phyloP scores from a whole-genome alignment of 495 filamentous ascomycete genomes.

The Penicillium ochrochloron region DNA sequence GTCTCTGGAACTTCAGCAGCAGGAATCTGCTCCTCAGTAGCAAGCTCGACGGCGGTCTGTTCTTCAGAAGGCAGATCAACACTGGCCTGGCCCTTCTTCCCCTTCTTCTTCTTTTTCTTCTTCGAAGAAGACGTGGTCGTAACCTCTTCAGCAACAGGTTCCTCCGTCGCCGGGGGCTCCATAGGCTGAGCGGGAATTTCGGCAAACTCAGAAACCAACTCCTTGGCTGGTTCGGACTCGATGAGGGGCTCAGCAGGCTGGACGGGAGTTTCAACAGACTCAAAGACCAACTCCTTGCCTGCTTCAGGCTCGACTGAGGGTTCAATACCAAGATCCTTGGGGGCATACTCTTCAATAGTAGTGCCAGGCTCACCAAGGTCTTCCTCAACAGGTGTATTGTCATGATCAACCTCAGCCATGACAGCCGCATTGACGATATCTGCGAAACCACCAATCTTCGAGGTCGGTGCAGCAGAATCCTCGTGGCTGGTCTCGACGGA shows the following conservation, averaged over 20 bases:
- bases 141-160: slow-evolving; percentile 22
- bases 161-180: slow-evolving; percentile 19
- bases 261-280: slow-evolving; percentile 6
- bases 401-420: slow-evolving; percentile 11
- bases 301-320: slow-evolving; percentile 9
- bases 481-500: background rate
- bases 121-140: slow-evolving; percentile 29
- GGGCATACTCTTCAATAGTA: slow-evolving; percentile 23
- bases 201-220: slow-evolving; percentile 12
- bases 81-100: slow-evolving; percentile 35
- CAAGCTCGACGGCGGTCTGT: slow-evolving; percentile 1
- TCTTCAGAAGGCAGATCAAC: slow-evolving; percentile 22
- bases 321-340: slow-evolving; percentile 2
- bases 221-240: slow-evolving; percentile 19
- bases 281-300: slow-evolving; percentile 18
- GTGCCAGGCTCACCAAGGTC: slow-evolving; percentile 22
- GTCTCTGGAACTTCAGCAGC: background rate
- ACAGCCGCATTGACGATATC: slow-evolving; percentile 38
- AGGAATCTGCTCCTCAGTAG: slow-evolving; percentile 6
- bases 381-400: slow-evolving; percentile 4
- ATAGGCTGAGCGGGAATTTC: slow-evolving; percentile 3
- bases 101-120: slow-evolving; percentile 47
- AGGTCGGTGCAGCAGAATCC: background rate
- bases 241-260: background rate
- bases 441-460: slow-evolving; percentile 24